phyloP scores from a whole-genome alignment of 1,139 yeast species.

The Taphrina flavorubra region DNA sequence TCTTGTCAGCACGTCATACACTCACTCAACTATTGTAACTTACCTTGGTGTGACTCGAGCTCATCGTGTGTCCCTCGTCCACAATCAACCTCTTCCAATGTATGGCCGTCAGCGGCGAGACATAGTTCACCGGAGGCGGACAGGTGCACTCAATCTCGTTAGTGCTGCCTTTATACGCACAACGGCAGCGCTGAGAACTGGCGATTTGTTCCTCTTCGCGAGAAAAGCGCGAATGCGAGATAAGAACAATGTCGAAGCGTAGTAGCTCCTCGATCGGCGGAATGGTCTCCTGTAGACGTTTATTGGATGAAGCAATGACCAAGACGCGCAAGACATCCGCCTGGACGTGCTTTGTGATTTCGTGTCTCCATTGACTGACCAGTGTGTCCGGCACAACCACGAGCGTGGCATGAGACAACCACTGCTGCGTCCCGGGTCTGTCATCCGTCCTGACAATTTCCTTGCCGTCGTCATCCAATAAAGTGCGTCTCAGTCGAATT shows the following conservation, averaged over 20 bases:
- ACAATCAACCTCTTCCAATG: conserved; percentile 73
- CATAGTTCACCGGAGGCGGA: conserved; percentile 49
- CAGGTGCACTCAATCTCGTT: conserved; percentile 16
- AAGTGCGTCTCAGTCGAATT: conserved; percentile 36
- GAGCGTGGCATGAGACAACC: conserved; percentile 61
- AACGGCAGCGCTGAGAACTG: conserved; percentile 15
- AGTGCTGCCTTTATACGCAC: conserved; percentile 33
- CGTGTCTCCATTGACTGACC: conserved; percentile 68
- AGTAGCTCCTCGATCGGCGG: conserved; percentile 52
- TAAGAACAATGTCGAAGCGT: conserved; percentile 60
- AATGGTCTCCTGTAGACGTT: not conserved
- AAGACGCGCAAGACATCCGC: conserved; percentile 53
- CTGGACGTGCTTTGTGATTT: conserved; percentile 62
- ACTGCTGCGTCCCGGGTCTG: conserved; percentile 38
- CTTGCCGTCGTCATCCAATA: conserved; percentile 15
- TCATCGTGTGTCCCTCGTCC: conserved; percentile 76
- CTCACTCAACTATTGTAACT: not conserved
- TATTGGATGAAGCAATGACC: conserved; percentile 46
- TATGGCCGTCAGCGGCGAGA: conserved; percentile 55
- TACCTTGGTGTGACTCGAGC: conserved; percentile 57
- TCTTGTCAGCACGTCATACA: not conserved
- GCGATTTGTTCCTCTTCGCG: conserved; percentile 49
- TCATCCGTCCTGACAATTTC: conserved; percentile 6
- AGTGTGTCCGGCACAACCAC: conserved; percentile 71
- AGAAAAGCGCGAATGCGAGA: conserved; percentile 59